phyloP scores from a whole-genome alignment of 805 yeast species.

The Wickerhamiella shivajii region DNA sequence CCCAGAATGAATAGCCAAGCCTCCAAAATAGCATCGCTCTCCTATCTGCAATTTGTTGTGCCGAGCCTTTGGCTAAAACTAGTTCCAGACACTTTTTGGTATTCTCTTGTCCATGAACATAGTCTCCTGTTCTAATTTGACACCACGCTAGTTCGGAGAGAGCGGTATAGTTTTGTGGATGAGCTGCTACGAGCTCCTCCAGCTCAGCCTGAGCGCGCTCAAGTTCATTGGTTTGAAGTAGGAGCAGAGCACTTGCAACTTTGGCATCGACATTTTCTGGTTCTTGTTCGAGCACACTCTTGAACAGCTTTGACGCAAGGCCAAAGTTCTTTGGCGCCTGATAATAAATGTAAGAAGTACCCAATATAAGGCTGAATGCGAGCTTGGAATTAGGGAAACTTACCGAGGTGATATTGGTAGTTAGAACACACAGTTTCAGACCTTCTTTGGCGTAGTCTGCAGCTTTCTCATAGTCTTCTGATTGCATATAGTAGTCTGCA shows the following conservation, averaged over 20 bases:
- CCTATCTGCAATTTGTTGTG: conserved; percentile 36
- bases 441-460: conserved; percentile 47
- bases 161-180: conserved; percentile 46
- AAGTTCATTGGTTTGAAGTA: conserved; percentile 48
- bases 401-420: conserved; percentile 34
- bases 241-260: conserved; percentile 70
- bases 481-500: conserved; percentile 42
- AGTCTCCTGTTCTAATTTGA: conserved; percentile 38
- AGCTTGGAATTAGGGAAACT: conserved; percentile 37
- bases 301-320: conserved; percentile 59
- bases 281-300: conserved; percentile 36
- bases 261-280: conserved; percentile 43
- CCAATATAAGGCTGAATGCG: conserved; percentile 51
- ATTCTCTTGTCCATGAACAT: conserved; percentile 36
- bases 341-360: conserved; percentile 62
- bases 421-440: conserved; percentile 31
- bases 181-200: conserved; percentile 32
- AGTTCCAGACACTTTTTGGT: conserved; percentile 32
- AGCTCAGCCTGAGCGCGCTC: conserved; percentile 41
- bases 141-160: conserved; percentile 70
- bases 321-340: conserved; percentile 84
- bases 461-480: conserved; percentile 50
- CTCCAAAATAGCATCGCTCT: conserved; percentile 58
- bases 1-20: conserved; percentile 48
- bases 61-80: conserved; percentile 31